phyloP scores from a whole-genome alignment of 2,329 filamentous ascomycete species.

The Escovopsis sp. region DNA sequence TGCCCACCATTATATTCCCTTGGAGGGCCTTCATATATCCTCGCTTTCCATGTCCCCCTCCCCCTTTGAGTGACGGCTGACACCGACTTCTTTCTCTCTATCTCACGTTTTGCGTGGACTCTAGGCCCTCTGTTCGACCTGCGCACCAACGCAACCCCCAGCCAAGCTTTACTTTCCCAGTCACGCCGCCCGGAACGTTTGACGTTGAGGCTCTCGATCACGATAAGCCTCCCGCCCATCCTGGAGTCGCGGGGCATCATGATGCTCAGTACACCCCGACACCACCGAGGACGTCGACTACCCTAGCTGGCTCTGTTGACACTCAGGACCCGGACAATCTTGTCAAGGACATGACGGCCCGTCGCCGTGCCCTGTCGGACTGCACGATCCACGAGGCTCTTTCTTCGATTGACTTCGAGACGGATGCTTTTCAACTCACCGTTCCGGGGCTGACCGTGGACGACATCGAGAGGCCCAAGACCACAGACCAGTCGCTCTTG shows the following conservation, averaged over 20 bases:
- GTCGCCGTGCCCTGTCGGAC: slow-evolving; percentile 57
- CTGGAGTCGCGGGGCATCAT: slow-evolving; percentile 11
- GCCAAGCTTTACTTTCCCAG: slow-evolving; percentile 44
- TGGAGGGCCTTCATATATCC: too few species aligned
- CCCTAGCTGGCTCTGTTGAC: slow-evolving; percentile 15
- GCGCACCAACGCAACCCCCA: slow-evolving; percentile 47
- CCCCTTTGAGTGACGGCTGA: too few species aligned
- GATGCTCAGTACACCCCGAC: slow-evolving; percentile 28
- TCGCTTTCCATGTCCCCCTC: too few species aligned
- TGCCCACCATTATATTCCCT: too few species aligned
- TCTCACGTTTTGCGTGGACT: not conserved
- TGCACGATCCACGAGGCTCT: slow-evolving; percentile 57
- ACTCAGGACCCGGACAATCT: slow-evolving; percentile 15
- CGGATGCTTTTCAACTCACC: slow-evolving; percentile 62
- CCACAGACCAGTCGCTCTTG: slow-evolving; percentile 40
- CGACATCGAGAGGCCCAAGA: slow-evolving; percentile 44
- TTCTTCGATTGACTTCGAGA: slow-evolving; percentile 37
- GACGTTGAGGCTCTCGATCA: slow-evolving; percentile 33
- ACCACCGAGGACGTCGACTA: slow-evolving; percentile 4
- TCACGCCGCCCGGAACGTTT: slow-evolving; percentile 45
- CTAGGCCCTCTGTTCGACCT: slow-evolving; percentile 46
- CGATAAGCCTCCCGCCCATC: slow-evolving; percentile 13
- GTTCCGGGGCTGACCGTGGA: slow-evolving; percentile 52
- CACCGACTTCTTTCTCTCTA: too few species aligned
- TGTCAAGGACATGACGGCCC: slow-evolving; percentile 18